phyloP scores from a whole-genome alignment of 805 yeast species.

The Hanseniaspora thailandica region DNA sequence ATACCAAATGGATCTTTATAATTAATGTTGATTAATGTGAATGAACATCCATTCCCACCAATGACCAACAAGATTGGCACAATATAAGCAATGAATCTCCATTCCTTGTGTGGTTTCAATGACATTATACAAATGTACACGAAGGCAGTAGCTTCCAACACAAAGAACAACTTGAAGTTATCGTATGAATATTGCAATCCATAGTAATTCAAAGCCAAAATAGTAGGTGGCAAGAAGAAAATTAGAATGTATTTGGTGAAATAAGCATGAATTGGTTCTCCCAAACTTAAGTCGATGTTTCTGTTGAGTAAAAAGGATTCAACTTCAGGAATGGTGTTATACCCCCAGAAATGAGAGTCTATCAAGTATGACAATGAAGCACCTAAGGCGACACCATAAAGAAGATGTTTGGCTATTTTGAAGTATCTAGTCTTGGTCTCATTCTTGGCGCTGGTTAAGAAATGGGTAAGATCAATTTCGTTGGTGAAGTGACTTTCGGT shows the following conservation, averaged over 20 bases:
- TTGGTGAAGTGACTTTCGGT: slow-evolving; percentile 36
- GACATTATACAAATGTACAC: slow-evolving; percentile 56
- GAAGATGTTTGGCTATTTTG: neutral
- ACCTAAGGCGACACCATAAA: slow-evolving; percentile 45
- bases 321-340: slow-evolving; percentile 58
- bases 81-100: slow-evolving; percentile 75
- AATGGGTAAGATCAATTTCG: slow-evolving; percentile 34
- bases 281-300: slow-evolving; percentile 49
- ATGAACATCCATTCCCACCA: slow-evolving; percentile 51
- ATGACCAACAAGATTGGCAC: slow-evolving; percentile 55
- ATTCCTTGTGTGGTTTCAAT: slow-evolving; percentile 82
- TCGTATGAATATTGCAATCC: slow-evolving; percentile 31
- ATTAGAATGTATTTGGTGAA: slow-evolving; percentile 36
- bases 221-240: slow-evolving; percentile 39
- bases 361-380: slow-evolving; percentile 35
- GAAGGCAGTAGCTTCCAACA: slow-evolving; percentile 40
- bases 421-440: slow-evolving; percentile 26
- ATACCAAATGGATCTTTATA: slow-evolving; percentile 20
- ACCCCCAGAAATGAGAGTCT: slow-evolving; percentile 71
- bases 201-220: slow-evolving; percentile 29
- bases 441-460: slow-evolving; percentile 20
- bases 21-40: slow-evolving; percentile 28
- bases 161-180: slow-evolving; percentile 17
- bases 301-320: slow-evolving; percentile 60
- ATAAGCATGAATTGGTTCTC: slow-evolving; percentile 67